A percentile compares a stretch with the other conserved stretches of the same genome.
Evolutionary conservation across 176 grass and related monocot genomes (phyloP).

Genomic region (Aechmea fasciata): DNA sequence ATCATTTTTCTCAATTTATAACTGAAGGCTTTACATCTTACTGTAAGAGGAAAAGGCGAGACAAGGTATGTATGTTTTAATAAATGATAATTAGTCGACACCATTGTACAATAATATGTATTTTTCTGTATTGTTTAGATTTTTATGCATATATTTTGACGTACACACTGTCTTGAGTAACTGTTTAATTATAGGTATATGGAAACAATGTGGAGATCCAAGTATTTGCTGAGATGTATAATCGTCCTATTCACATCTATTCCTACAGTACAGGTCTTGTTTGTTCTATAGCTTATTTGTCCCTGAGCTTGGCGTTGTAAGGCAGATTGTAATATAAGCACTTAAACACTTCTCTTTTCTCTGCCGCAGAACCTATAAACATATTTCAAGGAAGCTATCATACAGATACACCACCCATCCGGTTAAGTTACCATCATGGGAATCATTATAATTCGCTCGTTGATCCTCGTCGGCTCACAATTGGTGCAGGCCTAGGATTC

Average conservation of each 20-base stretch:
- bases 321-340: neutral
- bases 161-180: neutral
- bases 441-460: constrained; percentile 99
- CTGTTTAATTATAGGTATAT: constrained; percentile 58
- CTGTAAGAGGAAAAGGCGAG: constrained; percentile 97
- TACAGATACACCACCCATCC: constrained; percentile 83
- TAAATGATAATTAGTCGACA: neutral
- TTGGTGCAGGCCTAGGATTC: constrained; percentile 94
- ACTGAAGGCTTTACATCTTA: constrained; percentile 91
- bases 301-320: neutral
- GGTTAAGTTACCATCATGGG: constrained; percentile 93
- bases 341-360: constrained; percentile 17
- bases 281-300: constrained; percentile 15
- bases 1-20: constrained; percentile 97
- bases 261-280: constrained; percentile 70
- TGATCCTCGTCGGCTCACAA: constrained; percentile 66
- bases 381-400: constrained; percentile 98
- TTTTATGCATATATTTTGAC: neutral
- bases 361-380: constrained; percentile 86
- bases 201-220: constrained; percentile 99
- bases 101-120: no score
- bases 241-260: constrained; percentile 98
- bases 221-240: constrained; percentile 99
- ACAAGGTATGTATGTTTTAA: constrained; percentile 51
- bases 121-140: neutral